These are phyloP conservation scores for Lithospermum erythrorhizon DNA, from an alignment of 257 asterid species.

Conservation along the genomic window DNA sequence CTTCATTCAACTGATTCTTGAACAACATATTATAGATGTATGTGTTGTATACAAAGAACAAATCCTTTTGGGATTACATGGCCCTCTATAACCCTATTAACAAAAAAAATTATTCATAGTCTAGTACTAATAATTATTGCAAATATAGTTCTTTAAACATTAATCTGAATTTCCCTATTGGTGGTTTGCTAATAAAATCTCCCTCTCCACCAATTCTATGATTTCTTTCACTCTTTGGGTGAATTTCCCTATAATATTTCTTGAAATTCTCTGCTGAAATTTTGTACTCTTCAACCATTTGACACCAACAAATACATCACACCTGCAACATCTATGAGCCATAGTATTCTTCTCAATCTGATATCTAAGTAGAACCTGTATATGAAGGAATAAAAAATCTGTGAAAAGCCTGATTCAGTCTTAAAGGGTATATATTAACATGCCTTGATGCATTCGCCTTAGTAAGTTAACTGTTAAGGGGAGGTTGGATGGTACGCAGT, in stretches of 20 bases:
- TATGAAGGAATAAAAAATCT: background rate
- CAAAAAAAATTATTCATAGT: background rate
- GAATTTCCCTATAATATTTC: constrained; percentile 44
- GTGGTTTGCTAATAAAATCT: constrained; percentile 32
- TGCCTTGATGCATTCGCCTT: too few relatives aligned
- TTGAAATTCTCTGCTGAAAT: constrained; percentile 58
- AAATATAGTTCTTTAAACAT: background rate
- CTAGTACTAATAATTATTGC: background rate
- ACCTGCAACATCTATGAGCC: constrained; percentile 42
- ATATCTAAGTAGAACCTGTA: constrained; percentile 61
- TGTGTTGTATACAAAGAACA: too few relatives aligned
- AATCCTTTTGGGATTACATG: too few relatives aligned
- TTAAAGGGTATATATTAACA: too few relatives aligned
- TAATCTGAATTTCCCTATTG: constrained; percentile 3
- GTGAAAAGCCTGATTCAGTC: background rate
- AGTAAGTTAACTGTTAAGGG: too few relatives aligned
- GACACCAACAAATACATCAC: constrained; percentile 52
- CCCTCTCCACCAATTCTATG: constrained; percentile 43
- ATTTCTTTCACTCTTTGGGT: constrained; percentile 44
- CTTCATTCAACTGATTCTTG: too few relatives aligned
- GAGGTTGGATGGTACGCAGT: too few relatives aligned
- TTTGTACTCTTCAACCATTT: constrained; percentile 55
- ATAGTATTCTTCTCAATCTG: constrained; percentile 33
- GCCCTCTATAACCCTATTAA: background rate
- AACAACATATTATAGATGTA: too few relatives aligned